Conservation (phyloP, 2,329 filamentous ascomycete species). For the Xylaria sp. region DNA sequence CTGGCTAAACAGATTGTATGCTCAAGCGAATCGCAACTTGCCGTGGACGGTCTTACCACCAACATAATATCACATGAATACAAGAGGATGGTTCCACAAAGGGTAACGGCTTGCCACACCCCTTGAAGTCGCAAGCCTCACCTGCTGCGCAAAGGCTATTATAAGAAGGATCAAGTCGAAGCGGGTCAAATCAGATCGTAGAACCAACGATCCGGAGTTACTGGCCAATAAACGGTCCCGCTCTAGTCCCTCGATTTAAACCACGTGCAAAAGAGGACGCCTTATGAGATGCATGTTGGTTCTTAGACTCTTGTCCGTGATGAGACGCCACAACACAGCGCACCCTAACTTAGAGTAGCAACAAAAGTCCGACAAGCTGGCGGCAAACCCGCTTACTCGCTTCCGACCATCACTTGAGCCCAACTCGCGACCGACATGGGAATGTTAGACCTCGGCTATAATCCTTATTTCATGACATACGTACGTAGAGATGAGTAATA, state of each 20-base stretch:
- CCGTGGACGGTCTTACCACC: neutral
- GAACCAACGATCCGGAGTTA: slow-evolving; percentile 4
- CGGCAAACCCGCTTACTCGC: neutral
- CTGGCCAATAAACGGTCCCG: neutral
- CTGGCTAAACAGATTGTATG: neutral
- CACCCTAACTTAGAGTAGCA: neutral
- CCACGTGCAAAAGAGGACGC: neutral
- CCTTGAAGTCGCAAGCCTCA: neutral
- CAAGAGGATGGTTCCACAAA: neutral
- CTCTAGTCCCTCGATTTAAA: neutral
- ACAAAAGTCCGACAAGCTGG: neutral
- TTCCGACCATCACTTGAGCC: neutral
- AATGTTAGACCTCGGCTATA: neutral
- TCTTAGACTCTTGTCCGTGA: neutral
- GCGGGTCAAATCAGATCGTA: neutral
- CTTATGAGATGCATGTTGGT: neutral
- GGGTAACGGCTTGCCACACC: no score
- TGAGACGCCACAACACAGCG: slow-evolving; percentile 1
- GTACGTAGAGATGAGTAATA: neutral
- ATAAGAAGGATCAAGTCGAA: slow-evolving; percentile 9
- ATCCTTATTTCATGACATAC: neutral
- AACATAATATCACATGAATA: neutral
- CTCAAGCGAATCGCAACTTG: slow-evolving; percentile 6
- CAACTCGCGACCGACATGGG: neutral
- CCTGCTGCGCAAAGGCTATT: neutral